Conservation (phyloP, 2,329 filamentous ascomycete genomes). For the Xylaria sp. region DNA sequence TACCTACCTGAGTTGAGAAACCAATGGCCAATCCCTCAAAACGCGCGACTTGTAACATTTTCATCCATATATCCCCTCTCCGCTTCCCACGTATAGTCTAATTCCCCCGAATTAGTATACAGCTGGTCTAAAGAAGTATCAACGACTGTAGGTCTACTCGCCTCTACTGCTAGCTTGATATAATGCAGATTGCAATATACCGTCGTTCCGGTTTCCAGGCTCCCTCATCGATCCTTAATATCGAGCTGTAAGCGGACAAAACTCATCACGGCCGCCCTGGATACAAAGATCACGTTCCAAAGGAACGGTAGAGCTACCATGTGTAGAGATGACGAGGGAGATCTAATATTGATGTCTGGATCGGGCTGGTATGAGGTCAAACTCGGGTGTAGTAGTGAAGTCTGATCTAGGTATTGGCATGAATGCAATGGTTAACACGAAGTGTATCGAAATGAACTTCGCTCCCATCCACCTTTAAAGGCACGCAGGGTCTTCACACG, state of each 20-base stretch:
- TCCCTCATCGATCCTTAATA: background rate
- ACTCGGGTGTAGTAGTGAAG: background rate
- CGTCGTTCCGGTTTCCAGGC: background rate
- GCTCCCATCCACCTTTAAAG: background rate
- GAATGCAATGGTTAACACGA: background rate
- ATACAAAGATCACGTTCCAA: background rate
- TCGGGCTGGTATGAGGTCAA: background rate
- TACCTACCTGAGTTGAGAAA: background rate
- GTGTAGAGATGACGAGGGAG: background rate
- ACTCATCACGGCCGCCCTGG: background rate
- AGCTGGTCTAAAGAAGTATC: background rate
- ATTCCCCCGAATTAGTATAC: background rate
- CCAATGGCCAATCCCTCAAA: constrained; percentile 5
- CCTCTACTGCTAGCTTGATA: background rate
- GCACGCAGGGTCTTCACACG: background rate
- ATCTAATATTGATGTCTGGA: background rate
- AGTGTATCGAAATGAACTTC: background rate
- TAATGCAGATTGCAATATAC: background rate
- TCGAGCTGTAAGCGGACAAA: background rate
- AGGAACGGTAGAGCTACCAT: background rate
- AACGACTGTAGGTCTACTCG: constrained; percentile 8
- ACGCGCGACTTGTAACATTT: background rate
- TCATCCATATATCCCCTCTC: background rate
- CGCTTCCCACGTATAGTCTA: background rate
- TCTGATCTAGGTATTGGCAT: background rate